Base-by-base conservation (phyloP, 2,329 filamentous ascomycete species). In the Fusarium musae region DNA sequence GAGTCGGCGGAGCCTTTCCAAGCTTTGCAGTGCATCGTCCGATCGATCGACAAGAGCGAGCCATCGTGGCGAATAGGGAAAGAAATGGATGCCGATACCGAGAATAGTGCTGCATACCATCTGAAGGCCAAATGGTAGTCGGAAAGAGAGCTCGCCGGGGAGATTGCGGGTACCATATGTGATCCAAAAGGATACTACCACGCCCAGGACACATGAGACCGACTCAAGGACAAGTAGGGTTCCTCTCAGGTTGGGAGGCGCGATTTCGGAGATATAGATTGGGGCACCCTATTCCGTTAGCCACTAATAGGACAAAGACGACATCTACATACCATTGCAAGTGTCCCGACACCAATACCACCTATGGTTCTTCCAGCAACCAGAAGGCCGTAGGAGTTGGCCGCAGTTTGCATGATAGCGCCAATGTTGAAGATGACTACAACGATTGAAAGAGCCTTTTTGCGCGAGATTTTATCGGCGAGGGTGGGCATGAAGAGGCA, bases 111-210 rank as follows among this genome's bases (percentile, higher is more conserved):
- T 49, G 21, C 63, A 64, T 13, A 66, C 59, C 63, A 66, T 66
- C 2, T 66, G 63, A 13, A 66, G 6, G 84, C 65, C 21, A 76
- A 86, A 42, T 83, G 85, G 16, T 81, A 79, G 1, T 81, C 85
- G 17, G 19, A 86, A 72, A 16, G 85, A 78, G 46, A 84, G 80
- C 2, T 84, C 83, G 6, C 80, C 79, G 1, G 83, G 82, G 40
- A 85, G 82, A 53, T 82, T 80, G 10, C 81, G 78, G 1, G 86
- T 88, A 2, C 83, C 87, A 63, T 88, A 90, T 0, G 85, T 86
- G 42, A 87, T 87, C 84, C 86, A 89, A 74, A 84, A 89, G 3
- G 87, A 84, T 17, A 87, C 80, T 11, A 83, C 80, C 5, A 84
- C 83, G 3, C 86, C 85, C 7, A 87, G 26, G 6, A 64, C 59